Evolutionary conservation across 78 protist genomes (phyloP).

Genomic region (Dictyostelium citrinum): DNA sequence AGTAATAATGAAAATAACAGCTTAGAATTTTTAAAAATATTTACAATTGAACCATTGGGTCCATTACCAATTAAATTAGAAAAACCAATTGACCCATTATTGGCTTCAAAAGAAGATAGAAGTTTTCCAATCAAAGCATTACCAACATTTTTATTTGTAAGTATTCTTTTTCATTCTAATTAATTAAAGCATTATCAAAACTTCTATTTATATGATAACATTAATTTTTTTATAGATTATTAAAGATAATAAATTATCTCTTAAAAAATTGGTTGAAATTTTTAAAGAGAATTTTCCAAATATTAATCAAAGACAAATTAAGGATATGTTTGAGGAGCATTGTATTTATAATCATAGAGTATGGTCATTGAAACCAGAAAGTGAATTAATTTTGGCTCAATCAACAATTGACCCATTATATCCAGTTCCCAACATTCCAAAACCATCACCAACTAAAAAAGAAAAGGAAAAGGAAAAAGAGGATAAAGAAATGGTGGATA

Average conservation of each 20-base stretch:
- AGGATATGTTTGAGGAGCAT: slow-evolving; percentile 17
- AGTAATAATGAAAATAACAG: not conserved
- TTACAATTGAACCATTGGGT: slow-evolving; percentile 40
- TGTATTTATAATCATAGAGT: not conserved
- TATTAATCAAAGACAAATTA: slow-evolving; percentile 8
- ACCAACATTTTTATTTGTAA: slow-evolving; percentile 45
- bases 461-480: not conserved
- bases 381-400: not conserved
- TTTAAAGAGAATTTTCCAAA: not conserved
- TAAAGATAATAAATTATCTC: slow-evolving; percentile 1
- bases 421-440: slow-evolving; percentile 15
- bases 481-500: not conserved
- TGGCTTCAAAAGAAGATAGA: not conserved
- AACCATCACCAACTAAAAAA: not conserved
- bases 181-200: not conserved
- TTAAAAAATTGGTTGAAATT: slow-evolving; percentile 3
- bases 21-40: slow-evolving; percentile 22
- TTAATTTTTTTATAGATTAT: slow-evolving; percentile 1
- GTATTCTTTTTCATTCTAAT: not conserved
- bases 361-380: not conserved
- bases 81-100: not conserved
- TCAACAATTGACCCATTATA: not conserved
- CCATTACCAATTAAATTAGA: slow-evolving; percentile 18
- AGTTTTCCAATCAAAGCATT: slow-evolving; percentile 22
- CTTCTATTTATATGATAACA: not conserved